phyloP scores from a whole-genome alignment of 306 rosid genomes.

The Lathyrus aphaca region DNA sequence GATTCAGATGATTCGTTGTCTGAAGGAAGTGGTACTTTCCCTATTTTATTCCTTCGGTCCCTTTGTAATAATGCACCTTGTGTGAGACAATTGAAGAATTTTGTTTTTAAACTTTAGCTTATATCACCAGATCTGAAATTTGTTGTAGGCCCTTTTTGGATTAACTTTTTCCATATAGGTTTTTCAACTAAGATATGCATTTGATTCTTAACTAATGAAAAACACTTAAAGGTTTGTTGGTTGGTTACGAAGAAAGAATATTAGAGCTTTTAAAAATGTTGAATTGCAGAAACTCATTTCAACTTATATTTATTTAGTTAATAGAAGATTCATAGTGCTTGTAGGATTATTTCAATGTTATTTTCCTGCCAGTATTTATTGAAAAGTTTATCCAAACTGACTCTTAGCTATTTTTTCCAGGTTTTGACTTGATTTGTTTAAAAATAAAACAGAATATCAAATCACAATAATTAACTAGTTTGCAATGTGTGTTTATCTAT shows the following conservation, averaged over 20 bases:
- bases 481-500: conserved; percentile 13
- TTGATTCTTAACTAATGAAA: background rate
- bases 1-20: conserved; percentile 91
- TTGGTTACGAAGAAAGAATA: background rate
- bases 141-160: conserved; percentile 14
- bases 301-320: background rate
- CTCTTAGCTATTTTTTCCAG: background rate
- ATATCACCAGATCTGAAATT: conserved; percentile 5
- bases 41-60: background rate
- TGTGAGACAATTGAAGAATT: conserved; percentile 20
- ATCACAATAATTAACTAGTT: background rate
- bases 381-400: conserved; percentile 3
- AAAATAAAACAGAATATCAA: conserved; percentile 11
- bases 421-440: conserved; percentile 9
- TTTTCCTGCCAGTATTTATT: conserved; percentile 2
- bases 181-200: background rate
- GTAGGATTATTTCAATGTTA: conserved; percentile 1
- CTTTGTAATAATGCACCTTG: conserved; percentile 5
- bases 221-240: background rate
- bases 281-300: background rate
- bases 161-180: background rate
- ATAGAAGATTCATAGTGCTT: background rate
- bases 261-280: background rate
- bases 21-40: conserved; percentile 82
- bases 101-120: conserved; percentile 9